Conservation (phyloP, 257 asterid species). For the Leonotis leonurus region DNA sequence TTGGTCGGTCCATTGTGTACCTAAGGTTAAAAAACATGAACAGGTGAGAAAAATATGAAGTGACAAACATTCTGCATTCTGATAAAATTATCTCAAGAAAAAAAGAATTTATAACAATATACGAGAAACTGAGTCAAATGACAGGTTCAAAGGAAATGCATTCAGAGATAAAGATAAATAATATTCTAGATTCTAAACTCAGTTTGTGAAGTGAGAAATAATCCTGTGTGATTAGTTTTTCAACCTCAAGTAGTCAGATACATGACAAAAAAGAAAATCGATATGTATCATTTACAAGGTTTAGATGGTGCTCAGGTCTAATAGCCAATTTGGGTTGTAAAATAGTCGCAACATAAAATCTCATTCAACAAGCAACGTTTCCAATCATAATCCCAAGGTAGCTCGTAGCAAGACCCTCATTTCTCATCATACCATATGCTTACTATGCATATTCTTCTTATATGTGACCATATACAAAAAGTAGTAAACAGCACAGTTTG, state of each 20-base stretch:
- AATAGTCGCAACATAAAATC: background rate
- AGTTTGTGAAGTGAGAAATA: background rate
- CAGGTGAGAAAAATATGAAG: background rate
- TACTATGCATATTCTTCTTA: background rate
- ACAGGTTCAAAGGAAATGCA: background rate
- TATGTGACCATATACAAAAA: background rate
- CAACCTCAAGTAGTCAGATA: background rate
- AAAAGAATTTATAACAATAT: too few species aligned
- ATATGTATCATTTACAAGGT: background rate
- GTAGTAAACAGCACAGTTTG: background rate
- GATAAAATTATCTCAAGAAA: too few species aligned
- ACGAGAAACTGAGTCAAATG: background rate
- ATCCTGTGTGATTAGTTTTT: background rate
- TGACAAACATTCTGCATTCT: conserved; percentile 8
- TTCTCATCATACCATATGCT: background rate
- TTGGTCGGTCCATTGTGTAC: conserved; percentile 90
- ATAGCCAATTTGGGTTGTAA: background rate
- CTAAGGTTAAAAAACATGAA: conserved; percentile 27
- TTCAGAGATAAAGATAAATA: background rate
- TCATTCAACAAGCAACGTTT: background rate
- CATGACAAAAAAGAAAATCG: background rate
- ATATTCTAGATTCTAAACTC: too few species aligned
- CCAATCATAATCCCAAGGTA: background rate
- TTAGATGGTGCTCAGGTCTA: background rate
- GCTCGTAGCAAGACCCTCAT: background rate